A percentile compares a stretch with the other conserved stretches of the same genome.
phyloP scores from a whole-genome alignment of 352 stramenopile genomes.

The Phytophthora pini region DNA sequence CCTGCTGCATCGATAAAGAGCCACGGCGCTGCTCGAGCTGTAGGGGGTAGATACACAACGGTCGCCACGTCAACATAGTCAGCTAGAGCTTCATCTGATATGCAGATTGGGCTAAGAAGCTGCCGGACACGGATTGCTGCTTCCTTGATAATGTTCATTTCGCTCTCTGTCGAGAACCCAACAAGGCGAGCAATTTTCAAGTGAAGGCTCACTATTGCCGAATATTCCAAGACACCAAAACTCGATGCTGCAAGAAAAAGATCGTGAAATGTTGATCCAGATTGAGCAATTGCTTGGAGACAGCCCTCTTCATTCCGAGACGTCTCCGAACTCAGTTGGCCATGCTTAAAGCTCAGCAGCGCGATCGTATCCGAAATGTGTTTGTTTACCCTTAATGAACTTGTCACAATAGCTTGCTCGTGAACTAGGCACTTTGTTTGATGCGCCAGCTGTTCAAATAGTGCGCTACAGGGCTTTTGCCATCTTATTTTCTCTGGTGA shows the following conservation, averaged over 20 bases:
- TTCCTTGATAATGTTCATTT: conserved; percentile 13
- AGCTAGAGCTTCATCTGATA: conserved; percentile 27
- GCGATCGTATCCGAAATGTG: conserved; percentile 22
- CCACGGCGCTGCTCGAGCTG: conserved; percentile 16
- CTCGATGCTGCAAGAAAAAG: conserved; percentile 19
- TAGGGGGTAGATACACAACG: conserved; percentile 9
- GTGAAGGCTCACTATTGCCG: conserved; percentile 18
- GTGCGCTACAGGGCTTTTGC: conserved; percentile 8
- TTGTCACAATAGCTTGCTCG: conserved; percentile 9
- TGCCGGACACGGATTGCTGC: conserved; percentile 2
- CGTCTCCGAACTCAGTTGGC: conserved; percentile 3
- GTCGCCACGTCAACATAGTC: conserved; percentile 21
- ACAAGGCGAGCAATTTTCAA: conserved; percentile 22
- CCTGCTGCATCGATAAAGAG: conserved; percentile 20
- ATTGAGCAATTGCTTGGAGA: conserved; percentile 18
- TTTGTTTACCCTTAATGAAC: conserved; percentile 6
- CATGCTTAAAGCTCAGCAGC: conserved; percentile 22
- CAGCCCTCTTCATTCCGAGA: conserved; percentile 1
- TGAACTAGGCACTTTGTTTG: conserved; percentile 13
- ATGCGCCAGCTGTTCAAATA: conserved; percentile 17
- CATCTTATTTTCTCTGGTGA: background rate
- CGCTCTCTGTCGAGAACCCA: conserved; percentile 2
- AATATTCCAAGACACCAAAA: conserved; percentile 28
- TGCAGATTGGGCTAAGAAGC: conserved; percentile 24
- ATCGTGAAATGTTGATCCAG: conserved; percentile 24